Conservation (phyloP, 2,329 filamentous ascomycete species). For the Apiospora aurea region DNA sequence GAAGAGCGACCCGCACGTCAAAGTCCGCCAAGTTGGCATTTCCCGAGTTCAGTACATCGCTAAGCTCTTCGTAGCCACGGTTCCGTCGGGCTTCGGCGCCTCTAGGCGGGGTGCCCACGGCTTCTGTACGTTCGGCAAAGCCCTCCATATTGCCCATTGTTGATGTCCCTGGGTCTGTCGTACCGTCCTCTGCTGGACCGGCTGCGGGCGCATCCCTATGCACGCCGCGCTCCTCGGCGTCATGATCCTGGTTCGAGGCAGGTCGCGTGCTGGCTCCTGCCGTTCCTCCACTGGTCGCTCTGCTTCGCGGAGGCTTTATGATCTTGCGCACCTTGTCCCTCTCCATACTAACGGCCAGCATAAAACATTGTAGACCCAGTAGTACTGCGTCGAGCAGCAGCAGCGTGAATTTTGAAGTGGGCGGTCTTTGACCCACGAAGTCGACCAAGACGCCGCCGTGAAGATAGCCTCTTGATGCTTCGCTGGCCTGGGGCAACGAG, state of each 20-base stretch:
- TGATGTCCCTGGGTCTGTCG: slow-evolving; percentile 50
- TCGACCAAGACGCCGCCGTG: slow-evolving; percentile 73
- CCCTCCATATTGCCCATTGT: slow-evolving; percentile 34
- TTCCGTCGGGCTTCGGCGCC: slow-evolving; percentile 29
- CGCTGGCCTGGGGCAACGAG: slow-evolving; percentile 62
- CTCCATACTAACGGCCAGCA: slow-evolving; percentile 69
- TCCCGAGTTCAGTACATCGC: slow-evolving; percentile 60
- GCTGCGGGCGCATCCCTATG: slow-evolving; percentile 45
- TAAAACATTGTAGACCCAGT: slow-evolving; percentile 65
- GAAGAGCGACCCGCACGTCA: slow-evolving; percentile 58
- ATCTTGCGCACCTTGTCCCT: slow-evolving; percentile 62
- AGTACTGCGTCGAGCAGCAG: slow-evolving; percentile 64
- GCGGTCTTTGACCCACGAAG: slow-evolving; percentile 71
- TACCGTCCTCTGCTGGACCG: slow-evolving; percentile 41
- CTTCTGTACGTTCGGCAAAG: slow-evolving; percentile 26
- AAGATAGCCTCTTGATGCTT: slow-evolving; percentile 69
- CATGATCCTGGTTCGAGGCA: slow-evolving; percentile 55
- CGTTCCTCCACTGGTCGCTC: neutral
- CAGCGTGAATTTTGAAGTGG: slow-evolving; percentile 62
- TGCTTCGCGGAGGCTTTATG: slow-evolving; percentile 47
- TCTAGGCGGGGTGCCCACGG: slow-evolving; percentile 37
- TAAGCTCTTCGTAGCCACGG: slow-evolving; percentile 38
- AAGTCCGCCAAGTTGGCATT: slow-evolving; percentile 62
- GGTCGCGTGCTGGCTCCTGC: slow-evolving; percentile 5
- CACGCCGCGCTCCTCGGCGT: slow-evolving; percentile 64